phyloP scores from a whole-genome alignment of 2,329 filamentous ascomycete genomes.

The Colletotrichum truncatum region DNA sequence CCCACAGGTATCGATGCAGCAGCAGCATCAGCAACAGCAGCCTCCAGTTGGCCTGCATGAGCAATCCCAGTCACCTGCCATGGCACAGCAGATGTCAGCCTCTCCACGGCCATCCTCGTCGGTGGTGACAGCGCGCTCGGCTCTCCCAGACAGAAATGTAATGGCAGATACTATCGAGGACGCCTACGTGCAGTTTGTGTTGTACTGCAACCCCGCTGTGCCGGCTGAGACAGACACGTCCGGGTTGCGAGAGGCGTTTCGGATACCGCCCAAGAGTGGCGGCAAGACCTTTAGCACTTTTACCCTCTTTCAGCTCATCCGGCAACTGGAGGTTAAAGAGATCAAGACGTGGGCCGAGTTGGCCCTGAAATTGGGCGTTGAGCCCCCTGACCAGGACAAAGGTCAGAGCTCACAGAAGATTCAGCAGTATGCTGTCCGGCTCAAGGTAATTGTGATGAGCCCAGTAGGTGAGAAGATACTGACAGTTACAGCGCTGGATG shows the following conservation, averaged over 20 bases:
- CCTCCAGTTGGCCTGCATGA: conserved; percentile 1
- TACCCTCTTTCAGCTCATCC: conserved; percentile 79
- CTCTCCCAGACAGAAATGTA: conserved; percentile 74
- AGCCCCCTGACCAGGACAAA: conserved; percentile 82
- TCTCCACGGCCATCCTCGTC: not conserved
- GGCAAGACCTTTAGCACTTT: conserved; percentile 87
- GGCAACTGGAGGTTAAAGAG: conserved; percentile 80
- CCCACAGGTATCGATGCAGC: conserved; percentile 13
- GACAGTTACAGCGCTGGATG: conserved; percentile 81
- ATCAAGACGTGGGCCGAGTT: conserved; percentile 94
- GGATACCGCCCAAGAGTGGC: conserved; percentile 84
- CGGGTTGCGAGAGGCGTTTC: conserved; percentile 79
- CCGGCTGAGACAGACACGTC: conserved; percentile 74
- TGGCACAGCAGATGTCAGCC: not conserved
- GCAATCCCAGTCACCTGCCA: conserved; percentile 14
- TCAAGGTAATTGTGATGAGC: conserved; percentile 71
- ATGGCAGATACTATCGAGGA: conserved; percentile 79
- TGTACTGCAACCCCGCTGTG: conserved; percentile 90
- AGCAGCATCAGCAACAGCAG: conserved; percentile 4
- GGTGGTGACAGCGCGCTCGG: not conserved
- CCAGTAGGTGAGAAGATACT: not conserved
- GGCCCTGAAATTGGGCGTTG: conserved; percentile 86
- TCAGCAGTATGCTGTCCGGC: conserved; percentile 90
- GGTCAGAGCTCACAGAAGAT: conserved; percentile 93
- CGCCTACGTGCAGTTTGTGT: conserved; percentile 84